Base-by-base conservation (phyloP, 192 early-diverging fungal species). In the Rhizophagus sp. region DNA sequence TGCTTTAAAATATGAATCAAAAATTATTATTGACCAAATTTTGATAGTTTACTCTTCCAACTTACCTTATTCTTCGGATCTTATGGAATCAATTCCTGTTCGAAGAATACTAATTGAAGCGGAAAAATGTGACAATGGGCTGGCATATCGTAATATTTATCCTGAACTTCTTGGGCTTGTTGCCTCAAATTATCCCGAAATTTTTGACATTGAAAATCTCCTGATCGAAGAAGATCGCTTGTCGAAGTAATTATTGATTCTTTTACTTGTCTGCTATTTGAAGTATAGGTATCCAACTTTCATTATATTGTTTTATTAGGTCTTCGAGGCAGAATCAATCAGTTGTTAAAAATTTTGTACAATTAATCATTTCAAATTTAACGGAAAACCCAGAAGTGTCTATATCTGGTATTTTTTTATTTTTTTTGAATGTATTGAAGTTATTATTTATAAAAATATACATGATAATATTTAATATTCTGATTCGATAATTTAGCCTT, bases 181-280 rank as follows among this genome's bases (percentile, higher is more conserved):
- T 11, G 83, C 85, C 44, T 79, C 74, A 33, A 63, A 81, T 36
- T 86, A 79, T 65, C 85, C 85, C 12, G 83, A 86, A 36, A 70
- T 84, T 17, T 84, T 86, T 33, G 83, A 86, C 47, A 76, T 86
- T 64, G 72, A 49, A 13, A 83, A 76, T 62, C 81, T 85, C 13
- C n/a, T 85, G 5, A 61, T 73, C 3, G 64, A 76, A 22, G 82
- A 85, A 76, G 84, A 79, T 30, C 39, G 66, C 19, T 8, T 57
- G 10, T 62, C 4, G 70, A 69, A 39, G 76, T 75, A 52, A 70
- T 41, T 8, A 44, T 57, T 57, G 0, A 57, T 57, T 57, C 4
- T 57, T 22, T 57, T 22, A 41, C 39, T 22, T 7, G 4, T 22
- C 17, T 6, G 4, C 34, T 49, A 44, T 39, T 73, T 25, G 74